Conservation (phyloP, 768 basidiomycete species). For the Hypsizygus marmoreus region DNA sequence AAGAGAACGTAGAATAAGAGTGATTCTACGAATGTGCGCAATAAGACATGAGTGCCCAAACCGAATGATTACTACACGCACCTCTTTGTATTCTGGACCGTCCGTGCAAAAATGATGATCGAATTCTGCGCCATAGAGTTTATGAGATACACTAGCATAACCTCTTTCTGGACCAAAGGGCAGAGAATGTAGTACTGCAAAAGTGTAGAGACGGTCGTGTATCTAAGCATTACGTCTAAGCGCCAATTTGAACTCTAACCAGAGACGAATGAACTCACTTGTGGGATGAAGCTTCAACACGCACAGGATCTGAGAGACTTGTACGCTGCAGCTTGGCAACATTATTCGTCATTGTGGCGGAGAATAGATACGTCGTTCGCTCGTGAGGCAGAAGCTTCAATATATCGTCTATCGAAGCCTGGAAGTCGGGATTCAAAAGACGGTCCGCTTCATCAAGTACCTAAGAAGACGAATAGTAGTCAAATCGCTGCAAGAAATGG, state of each 20-base stretch:
- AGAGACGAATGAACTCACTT: conserved; percentile 57
- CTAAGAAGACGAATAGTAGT: too few species aligned
- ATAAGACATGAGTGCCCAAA: not conserved
- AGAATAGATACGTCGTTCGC: conserved; percentile 90
- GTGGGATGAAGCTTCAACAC: conserved; percentile 80
- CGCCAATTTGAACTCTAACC: conserved; percentile 2
- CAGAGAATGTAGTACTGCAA: conserved; percentile 94
- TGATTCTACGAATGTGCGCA: conserved; percentile 49
- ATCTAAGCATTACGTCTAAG: conserved; percentile 50
- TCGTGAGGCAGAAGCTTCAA: conserved; percentile 91
- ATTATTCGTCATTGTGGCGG: conserved; percentile 97
- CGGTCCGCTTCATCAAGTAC: conserved; percentile 97
- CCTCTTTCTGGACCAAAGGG: conserved; percentile 87
- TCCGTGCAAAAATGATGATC: conserved; percentile 92
- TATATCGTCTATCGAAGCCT: conserved; percentile 91
- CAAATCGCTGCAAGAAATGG: too few species aligned
- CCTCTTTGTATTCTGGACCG: conserved; percentile 88
- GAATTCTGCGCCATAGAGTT: conserved; percentile 88
- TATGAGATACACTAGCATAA: conserved; percentile 82
- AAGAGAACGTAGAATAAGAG: conserved; percentile 88
- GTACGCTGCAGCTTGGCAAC: conserved; percentile 94
- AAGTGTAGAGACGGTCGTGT: conserved; percentile 91
- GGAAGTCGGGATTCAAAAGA: conserved; percentile 92
- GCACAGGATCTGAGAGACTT: conserved; percentile 85
- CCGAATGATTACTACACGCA: conserved; percentile 26